A percentile compares a stretch with the other conserved stretches of the same genome.
These are phyloP conservation scores for Eremochloa ophiuroides DNA, from an alignment of 176 grass and related monocot species.

Conservation along the genomic window DNA sequence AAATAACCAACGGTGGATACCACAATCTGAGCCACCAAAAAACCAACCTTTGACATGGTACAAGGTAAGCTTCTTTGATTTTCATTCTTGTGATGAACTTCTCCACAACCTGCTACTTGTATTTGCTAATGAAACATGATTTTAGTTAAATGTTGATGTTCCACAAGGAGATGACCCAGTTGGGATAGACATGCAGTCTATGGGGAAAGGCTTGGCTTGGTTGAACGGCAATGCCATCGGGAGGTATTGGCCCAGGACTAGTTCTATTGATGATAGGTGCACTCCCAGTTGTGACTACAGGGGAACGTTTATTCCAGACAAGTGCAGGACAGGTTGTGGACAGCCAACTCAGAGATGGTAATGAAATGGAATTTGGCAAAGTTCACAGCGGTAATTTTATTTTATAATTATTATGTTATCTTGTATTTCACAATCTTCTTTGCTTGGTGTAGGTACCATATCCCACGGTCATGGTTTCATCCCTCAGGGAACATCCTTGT, in stretches of 20 bases:
- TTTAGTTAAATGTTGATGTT: slow-evolving; percentile 72
- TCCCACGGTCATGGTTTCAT: slow-evolving; percentile 90
- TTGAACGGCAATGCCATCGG: slow-evolving; percentile 93
- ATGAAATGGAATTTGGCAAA: background rate
- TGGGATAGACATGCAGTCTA: slow-evolving; percentile 82
- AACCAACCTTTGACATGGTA: slow-evolving; percentile 92
- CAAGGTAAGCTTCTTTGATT: slow-evolving; percentile 57
- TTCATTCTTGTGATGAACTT: background rate
- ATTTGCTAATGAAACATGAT: background rate
- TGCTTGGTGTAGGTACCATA: slow-evolving; percentile 72
- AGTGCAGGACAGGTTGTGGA: slow-evolving; percentile 87
- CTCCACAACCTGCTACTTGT: slow-evolving; percentile 8
- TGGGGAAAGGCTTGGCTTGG: slow-evolving; percentile 97
- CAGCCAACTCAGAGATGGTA: slow-evolving; percentile 95
- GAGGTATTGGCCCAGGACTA: slow-evolving; percentile 70
- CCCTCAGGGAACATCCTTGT: slow-evolving; percentile 79
- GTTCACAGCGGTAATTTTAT: background rate
- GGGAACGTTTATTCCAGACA: slow-evolving; percentile 70
- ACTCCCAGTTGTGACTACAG: slow-evolving; percentile 63
- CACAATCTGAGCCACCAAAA: slow-evolving; percentile 60
- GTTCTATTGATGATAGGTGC: slow-evolving; percentile 60
- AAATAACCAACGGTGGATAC: slow-evolving; percentile 53
- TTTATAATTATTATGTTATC: background rate
- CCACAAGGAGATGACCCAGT: slow-evolving; percentile 74
- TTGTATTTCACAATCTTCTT: slow-evolving; percentile 22